Evolutionary conservation across 805 yeast species (phyloP).

Genomic region (Dipodascus geniculatus): DNA sequence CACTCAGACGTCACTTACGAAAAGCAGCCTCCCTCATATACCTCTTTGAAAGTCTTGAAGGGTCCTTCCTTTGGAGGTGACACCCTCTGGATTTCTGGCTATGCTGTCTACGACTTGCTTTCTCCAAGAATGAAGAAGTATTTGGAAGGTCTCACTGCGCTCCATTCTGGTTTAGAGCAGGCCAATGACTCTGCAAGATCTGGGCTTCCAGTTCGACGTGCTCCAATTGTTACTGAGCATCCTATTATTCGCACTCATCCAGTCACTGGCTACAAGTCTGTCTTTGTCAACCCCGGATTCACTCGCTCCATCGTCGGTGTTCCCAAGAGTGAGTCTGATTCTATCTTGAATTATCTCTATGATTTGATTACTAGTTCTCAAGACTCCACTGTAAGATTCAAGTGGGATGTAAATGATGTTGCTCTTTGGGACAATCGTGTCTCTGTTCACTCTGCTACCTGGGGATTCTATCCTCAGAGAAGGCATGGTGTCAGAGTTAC

Average conservation of each 20-base stretch:
- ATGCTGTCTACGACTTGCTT: constrained; percentile 44
- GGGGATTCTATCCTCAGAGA: constrained; percentile 59
- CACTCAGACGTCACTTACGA: constrained; percentile 72
- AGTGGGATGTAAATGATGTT: constrained; percentile 58
- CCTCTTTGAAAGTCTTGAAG: constrained; percentile 25
- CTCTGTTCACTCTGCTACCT: constrained; percentile 53
- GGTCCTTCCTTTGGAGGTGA: constrained; percentile 41
- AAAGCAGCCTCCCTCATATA: constrained; percentile 52
- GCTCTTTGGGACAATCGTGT: constrained; percentile 72
- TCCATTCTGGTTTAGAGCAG: constrained; percentile 54
- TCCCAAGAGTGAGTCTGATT: constrained; percentile 55
- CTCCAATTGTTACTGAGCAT: constrained; percentile 49
- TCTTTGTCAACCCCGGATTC: constrained; percentile 51
- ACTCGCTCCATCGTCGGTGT: constrained; percentile 54
- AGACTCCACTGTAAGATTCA: constrained; percentile 59
- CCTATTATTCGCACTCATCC: constrained; percentile 68
- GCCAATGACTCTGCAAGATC: constrained; percentile 41
- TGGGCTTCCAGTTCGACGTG: constrained; percentile 60
- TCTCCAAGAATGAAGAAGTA: constrained; percentile 39
- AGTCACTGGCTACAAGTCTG: constrained; percentile 49
- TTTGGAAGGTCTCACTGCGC: constrained; percentile 46
- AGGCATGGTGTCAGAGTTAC: constrained; percentile 70
- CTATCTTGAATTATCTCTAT: constrained; percentile 42
- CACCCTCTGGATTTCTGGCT: constrained; percentile 47
- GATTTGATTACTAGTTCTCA: constrained; percentile 39